These are phyloP conservation scores for Globisporangium canariense DNA, from an alignment of 352 stramenopile species.

Conservation along the genomic window DNA sequence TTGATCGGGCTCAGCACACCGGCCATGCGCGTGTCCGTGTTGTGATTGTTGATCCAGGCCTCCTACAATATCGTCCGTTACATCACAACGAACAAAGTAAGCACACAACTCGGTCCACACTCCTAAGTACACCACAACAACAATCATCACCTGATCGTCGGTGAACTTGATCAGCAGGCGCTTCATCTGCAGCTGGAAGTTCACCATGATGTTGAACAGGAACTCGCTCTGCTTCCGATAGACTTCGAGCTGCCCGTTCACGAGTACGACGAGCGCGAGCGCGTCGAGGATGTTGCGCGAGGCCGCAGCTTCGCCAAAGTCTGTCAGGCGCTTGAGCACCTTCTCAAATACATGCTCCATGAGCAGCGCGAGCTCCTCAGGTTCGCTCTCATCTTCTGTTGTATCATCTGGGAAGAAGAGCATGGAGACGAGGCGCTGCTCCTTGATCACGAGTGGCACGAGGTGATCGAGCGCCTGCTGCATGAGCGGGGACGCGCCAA, in stretches of 20 bases:
- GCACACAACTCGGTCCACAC: neutral
- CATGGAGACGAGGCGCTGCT: constrained; percentile 40
- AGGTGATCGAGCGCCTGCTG: constrained; percentile 70
- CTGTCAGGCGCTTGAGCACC: constrained; percentile 57
- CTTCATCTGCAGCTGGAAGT: constrained; percentile 80
- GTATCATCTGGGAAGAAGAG: constrained; percentile 44
- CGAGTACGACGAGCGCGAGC: constrained; percentile 51
- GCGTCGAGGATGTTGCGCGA: constrained; percentile 64
- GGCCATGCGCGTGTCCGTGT: constrained; percentile 68
- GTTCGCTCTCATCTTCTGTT: constrained; percentile 8
- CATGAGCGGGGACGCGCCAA: constrained; percentile 54
- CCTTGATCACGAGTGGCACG: constrained; percentile 45
- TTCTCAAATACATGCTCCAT: constrained; percentile 79
- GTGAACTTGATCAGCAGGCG: constrained; percentile 76
- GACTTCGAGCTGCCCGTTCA: constrained; percentile 38
- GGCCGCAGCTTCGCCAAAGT: constrained; percentile 64
- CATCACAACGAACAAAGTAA: neutral
- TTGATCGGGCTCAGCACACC: constrained; percentile 60
- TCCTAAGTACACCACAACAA: neutral
- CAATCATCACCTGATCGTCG: constrained; percentile 45
- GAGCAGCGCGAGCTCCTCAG: constrained; percentile 48
- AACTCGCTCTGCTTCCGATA: constrained; percentile 56
- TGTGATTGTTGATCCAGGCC: constrained; percentile 59
- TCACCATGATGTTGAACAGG: constrained; percentile 66
- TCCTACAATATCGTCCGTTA: constrained; percentile 25